Evolutionary conservation across 768 basidiomycete species (phyloP).

Genomic region (Lactifluus subvellereus): DNA sequence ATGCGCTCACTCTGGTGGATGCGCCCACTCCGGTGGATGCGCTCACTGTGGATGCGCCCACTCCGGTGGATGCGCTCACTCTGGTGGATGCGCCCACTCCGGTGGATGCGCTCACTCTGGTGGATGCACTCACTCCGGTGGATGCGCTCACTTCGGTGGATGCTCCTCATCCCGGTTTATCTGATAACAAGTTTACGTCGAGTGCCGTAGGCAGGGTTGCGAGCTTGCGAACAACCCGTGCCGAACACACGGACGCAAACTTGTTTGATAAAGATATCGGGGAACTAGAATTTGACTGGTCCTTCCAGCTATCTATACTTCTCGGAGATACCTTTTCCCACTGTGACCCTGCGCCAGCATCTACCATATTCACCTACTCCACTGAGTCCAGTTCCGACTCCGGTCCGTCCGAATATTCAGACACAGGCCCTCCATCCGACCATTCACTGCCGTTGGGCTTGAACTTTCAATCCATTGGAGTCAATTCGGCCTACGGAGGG

Average conservation of each 20-base stretch:
- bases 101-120: too few species aligned
- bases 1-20: too few species aligned
- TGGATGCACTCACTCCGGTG: too few species aligned
- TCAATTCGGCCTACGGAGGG: conserved; percentile 41
- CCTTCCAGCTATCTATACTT: conserved; percentile 41
- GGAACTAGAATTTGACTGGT: conserved; percentile 58
- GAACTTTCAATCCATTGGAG: too few species aligned
- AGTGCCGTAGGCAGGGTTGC: too few species aligned
- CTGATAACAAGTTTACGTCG: conserved; percentile 28
- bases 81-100: too few species aligned
- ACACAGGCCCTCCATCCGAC: conserved; percentile 45
- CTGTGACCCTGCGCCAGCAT: conserved; percentile 57
- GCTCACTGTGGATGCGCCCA: too few species aligned
- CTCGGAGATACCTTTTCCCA: conserved; percentile 47
- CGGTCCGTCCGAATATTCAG: conserved; percentile 39
- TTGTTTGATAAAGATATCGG: conserved; percentile 62
- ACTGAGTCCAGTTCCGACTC: conserved; percentile 70
- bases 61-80: too few species aligned
- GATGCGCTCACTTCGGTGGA: conserved; percentile 47
- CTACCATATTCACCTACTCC: conserved; percentile 70
- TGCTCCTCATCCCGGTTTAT: conserved; percentile 74
- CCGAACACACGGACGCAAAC: too few species aligned
- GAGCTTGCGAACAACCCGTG: too few species aligned
- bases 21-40: too few species aligned
- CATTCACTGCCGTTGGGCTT: conserved; percentile 39